Evolutionary conservation across 2,329 filamentous ascomycete species (phyloP), one percentile per base, ranked within the genome.

Genomic region (Phyllosticta capitalensis): DNA sequence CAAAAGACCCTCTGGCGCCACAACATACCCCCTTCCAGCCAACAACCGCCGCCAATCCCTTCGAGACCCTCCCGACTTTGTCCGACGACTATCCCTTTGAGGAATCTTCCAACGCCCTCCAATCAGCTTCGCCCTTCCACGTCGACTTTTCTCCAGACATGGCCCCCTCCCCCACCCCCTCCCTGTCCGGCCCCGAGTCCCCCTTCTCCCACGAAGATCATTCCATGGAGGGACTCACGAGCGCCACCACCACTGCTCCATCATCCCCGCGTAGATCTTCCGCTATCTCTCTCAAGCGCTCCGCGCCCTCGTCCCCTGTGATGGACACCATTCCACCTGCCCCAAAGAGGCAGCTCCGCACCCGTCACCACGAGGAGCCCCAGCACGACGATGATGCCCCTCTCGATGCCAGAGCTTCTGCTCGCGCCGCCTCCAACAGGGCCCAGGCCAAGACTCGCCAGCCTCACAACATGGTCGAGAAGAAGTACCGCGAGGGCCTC

Each of bases 401-500:
- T 26, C 4, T 26, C 4, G 24, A 26, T 26, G 12, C 59, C 56
- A 53, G 56, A 10, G 17, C 51, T 7, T 30, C 58, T 2, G 28
- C 53, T 30, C 55, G 59, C 17, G 28, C 60, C 22, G 59, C 59
- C 17, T 57, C 49, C 61, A 64, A n/a, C 50, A 17, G 38, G 17
- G 38, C 38, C 4, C 24, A 21, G 61, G 48, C 21, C 58, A 56
- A 60, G 54, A 60, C 61, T 20, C 64, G 61, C 62, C 65, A 65
- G n/a, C 71, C 71, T 12, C 70, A 72, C 64, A 72, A 72, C 55
- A 69, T 72, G 58, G 68, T 72, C 52, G 67, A 69, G 61, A 65
- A 67, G 60, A 69, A 68, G 59, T 69, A 69, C 61, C 67, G 67
- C 50, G 65, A 69, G 54, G 69, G 69, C 17, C 64, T 71, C 22